Evolutionary conservation across 164 flowering plant species (phyloP).

Genomic region (Liquidambar formosana): DNA sequence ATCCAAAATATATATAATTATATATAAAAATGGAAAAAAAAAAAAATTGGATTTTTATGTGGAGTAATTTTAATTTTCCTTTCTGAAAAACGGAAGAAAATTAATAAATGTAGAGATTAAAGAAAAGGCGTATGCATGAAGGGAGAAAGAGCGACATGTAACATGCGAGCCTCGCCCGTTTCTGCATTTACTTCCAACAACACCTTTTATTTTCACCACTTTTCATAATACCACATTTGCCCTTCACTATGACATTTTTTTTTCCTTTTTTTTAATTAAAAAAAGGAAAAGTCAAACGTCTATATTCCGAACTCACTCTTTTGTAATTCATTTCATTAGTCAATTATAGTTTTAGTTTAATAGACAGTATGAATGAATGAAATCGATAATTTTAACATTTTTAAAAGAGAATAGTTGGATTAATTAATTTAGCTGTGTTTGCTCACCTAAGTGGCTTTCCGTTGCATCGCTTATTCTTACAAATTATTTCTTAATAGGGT

Average conservation of each 20-base stretch:
- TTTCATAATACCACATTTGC: conserved; percentile 5
- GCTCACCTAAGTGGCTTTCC: too few relatives aligned
- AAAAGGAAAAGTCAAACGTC: too few relatives aligned
- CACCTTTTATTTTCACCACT: background rate
- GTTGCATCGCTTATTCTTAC: too few relatives aligned
- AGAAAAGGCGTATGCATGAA: conserved; percentile 25
- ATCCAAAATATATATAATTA: conserved; percentile 9
- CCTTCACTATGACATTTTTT: background rate
- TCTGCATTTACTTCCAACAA: conserved; percentile 22
- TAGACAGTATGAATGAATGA: too few relatives aligned
- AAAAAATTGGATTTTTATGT: conserved; percentile 1
- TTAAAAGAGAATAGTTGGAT: too few relatives aligned
- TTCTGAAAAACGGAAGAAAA: conserved; percentile 19
- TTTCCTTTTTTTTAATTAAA: background rate
- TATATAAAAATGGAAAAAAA: background rate
- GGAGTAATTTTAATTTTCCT: background rate
- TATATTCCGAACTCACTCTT: too few relatives aligned
- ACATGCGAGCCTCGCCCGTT: conserved; percentile 43
- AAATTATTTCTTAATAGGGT: too few relatives aligned
- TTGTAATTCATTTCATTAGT: too few relatives aligned
- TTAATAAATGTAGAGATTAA: conserved; percentile 13
- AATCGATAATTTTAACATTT: too few relatives aligned
- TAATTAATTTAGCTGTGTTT: too few relatives aligned
- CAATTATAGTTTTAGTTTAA: too few relatives aligned
- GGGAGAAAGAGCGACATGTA: conserved; percentile 30